phyloP scores from a whole-genome alignment of 805 yeast genomes.

The Ogataea thermomethanolica region DNA sequence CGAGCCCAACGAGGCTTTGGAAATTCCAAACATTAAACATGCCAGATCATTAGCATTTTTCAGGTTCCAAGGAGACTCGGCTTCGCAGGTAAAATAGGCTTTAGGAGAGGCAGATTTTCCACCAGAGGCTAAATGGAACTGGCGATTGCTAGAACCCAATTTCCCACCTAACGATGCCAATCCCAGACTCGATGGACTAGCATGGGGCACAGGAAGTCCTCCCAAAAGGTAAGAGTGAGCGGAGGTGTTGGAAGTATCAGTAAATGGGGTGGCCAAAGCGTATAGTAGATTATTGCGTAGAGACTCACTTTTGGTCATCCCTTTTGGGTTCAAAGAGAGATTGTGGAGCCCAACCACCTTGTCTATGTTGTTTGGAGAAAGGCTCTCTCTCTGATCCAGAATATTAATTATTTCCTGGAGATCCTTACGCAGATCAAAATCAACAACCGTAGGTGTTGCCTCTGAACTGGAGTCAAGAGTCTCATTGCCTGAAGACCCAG shows the following conservation, averaged over 20 bases:
- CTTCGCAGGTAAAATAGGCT: conserved; percentile 78
- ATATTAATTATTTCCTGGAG: conserved; percentile 47
- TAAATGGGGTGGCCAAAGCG: conserved; percentile 68
- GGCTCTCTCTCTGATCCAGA: conserved; percentile 37
- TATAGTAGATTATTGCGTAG: conserved; percentile 48
- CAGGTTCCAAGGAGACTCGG: conserved; percentile 72
- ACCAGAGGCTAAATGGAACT: conserved; percentile 60
- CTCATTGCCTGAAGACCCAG: neutral
- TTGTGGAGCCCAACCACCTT: conserved; percentile 54
- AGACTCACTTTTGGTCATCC: conserved; percentile 37
- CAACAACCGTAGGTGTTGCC: conserved; percentile 1
- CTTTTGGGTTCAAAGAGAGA: conserved; percentile 43
- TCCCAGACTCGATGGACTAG: conserved; percentile 28
- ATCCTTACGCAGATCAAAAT: conserved; percentile 28
- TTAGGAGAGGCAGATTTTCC: conserved; percentile 72
- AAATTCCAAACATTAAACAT: conserved; percentile 79
- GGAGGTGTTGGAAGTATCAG: conserved; percentile 34
- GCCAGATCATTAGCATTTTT: conserved; percentile 88
- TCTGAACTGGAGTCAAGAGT: neutral
- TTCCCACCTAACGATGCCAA: conserved; percentile 18
- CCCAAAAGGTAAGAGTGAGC: conserved; percentile 17
- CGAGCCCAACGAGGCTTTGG: conserved; percentile 57
- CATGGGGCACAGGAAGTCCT: conserved; percentile 24
- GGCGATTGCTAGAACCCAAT: conserved; percentile 29
- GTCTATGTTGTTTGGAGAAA: conserved; percentile 22